Conservation (phyloP, 805 yeast genomes). For the Candida pseudofarinosa region DNA sequence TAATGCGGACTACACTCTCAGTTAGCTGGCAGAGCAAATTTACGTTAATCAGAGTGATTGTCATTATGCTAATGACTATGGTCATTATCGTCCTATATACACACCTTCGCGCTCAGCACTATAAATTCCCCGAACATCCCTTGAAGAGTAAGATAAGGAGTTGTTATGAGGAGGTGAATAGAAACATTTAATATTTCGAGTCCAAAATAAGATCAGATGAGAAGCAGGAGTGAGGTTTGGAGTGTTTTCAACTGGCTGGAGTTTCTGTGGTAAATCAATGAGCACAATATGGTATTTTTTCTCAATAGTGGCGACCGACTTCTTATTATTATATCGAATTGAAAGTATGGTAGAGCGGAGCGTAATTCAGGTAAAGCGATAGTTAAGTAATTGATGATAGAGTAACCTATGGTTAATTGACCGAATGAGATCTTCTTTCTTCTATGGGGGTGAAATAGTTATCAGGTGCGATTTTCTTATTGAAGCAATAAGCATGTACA, state of each 20-base stretch:
- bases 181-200: background rate
- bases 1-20: no score
- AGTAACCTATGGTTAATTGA: background rate
- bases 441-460: background rate
- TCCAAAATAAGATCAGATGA: constrained; percentile 1
- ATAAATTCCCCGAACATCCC: no score
- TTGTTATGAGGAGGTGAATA: background rate
- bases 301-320: background rate
- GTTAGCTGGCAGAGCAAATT: no score
- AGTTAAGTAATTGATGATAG: background rate
- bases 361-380: background rate
- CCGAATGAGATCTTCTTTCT: background rate
- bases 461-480: background rate
- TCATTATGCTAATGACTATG: no score
- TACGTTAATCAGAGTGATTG: no score
- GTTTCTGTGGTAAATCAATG: background rate
- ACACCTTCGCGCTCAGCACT: background rate
- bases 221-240: background rate
- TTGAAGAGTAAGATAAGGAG: no score
- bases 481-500: background rate
- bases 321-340: background rate
- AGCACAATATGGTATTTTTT: background rate
- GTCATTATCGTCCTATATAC: no score
- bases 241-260: background rate
- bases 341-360: background rate